phyloP scores from a whole-genome alignment of 2,329 filamentous ascomycete species.

The Penicillium frequentans region DNA sequence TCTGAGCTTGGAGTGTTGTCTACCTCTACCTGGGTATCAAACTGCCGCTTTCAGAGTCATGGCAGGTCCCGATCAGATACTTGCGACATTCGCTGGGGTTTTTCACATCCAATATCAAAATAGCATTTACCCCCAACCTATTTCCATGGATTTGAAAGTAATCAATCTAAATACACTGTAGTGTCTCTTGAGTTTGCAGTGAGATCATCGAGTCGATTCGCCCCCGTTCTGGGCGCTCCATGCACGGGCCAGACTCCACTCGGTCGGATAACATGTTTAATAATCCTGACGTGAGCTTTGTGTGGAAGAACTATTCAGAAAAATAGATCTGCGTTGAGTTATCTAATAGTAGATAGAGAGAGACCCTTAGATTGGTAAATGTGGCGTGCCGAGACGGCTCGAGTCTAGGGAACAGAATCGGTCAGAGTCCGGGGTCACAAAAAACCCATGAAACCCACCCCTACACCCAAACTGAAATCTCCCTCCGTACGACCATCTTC shows the following conservation, averaged over 20 bases:
- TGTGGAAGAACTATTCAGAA: neutral
- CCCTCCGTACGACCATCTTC: neutral
- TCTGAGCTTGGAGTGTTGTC: neutral
- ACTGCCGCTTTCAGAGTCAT: neutral
- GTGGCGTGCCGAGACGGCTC: neutral
- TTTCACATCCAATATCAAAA: constrained; percentile 15
- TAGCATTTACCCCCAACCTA: neutral
- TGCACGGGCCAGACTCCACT: constrained; percentile 8
- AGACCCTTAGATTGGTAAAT: neutral
- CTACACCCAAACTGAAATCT: neutral
- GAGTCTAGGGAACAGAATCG: neutral
- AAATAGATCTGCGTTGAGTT: neutral
- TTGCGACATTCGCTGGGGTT: neutral
- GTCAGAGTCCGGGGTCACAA: constrained; percentile 8
- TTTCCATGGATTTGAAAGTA: neutral
- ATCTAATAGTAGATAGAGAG: neutral
- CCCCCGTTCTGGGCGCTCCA: constrained; percentile 7
- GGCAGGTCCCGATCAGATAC: neutral
- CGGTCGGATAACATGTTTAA: neutral
- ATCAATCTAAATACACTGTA: neutral
- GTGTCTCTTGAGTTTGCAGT: constrained; percentile 8
- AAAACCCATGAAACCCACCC: neutral
- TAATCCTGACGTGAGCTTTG: neutral
- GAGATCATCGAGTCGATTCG: constrained; percentile 18
- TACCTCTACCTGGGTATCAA: neutral